Conservation (phyloP, 73 alveolate genomes). For the Stentor roeselii region DNA sequence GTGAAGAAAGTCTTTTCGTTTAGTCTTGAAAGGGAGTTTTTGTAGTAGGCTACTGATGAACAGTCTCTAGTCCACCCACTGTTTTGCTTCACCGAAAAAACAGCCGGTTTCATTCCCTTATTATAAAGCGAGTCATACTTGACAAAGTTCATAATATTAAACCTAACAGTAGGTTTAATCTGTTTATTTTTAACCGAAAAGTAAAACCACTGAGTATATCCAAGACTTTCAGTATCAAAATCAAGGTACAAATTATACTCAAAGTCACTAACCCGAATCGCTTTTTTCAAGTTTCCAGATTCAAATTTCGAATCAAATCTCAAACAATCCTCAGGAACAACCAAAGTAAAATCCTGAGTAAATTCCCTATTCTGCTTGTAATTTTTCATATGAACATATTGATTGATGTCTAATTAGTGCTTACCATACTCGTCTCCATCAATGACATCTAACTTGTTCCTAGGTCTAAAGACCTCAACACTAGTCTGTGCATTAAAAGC, state of each 20-base stretch:
- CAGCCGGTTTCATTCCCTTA: conserved; percentile 89
- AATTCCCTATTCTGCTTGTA: background rate
- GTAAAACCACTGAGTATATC: conserved; percentile 99
- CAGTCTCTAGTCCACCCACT: conserved; percentile 85
- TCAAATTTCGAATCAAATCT: conserved; percentile 26
- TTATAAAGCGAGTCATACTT: conserved; percentile 93
- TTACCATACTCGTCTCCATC: background rate
- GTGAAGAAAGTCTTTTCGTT: conserved; percentile 73
- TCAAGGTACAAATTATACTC: conserved; percentile 93
- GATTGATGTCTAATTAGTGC: background rate
- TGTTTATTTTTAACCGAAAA: conserved; percentile 92
- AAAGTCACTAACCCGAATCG: background rate
- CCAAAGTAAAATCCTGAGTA: background rate
- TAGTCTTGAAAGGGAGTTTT: conserved; percentile 50
- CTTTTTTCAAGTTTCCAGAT: conserved; percentile 30
- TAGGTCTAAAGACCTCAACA: too few species aligned
- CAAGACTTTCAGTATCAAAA: conserved; percentile 97
- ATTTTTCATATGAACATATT: background rate
- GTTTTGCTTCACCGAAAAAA: conserved; percentile 57
- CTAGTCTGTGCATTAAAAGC: too few species aligned
- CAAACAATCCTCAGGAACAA: background rate
- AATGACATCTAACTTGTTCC: background rate
- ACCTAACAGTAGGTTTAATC: conserved; percentile 41
- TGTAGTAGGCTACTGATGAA: conserved; percentile 73
- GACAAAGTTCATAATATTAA: conserved; percentile 97